Percentiles rank a stretch among this genome's conserved stretches.
Conservation (phyloP, 1,139 yeast species). For the Hansenula sp. region DNA sequence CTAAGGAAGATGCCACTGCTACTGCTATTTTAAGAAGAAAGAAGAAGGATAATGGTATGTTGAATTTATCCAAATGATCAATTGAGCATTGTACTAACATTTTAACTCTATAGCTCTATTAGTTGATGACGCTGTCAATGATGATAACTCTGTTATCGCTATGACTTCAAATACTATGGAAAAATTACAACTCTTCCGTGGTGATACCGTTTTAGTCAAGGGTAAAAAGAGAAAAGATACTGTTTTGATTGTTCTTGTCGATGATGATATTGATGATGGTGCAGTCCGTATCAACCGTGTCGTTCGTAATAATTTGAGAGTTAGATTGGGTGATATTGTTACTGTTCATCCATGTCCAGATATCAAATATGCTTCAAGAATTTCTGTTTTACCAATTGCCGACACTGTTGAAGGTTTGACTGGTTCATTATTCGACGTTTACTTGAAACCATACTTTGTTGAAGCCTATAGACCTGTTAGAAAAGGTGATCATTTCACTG, state of each 20-base stretch:
- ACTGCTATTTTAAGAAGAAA: slow-evolving; percentile 96
- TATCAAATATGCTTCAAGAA: slow-evolving; percentile 89
- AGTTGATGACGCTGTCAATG: slow-evolving; percentile 96
- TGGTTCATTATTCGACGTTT: slow-evolving; percentile 95
- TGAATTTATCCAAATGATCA: neutral
- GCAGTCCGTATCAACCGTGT: slow-evolving; percentile 92
- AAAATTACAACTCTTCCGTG: slow-evolving; percentile 88
- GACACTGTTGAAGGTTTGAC: slow-evolving; percentile 98
- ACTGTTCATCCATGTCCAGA: slow-evolving; percentile 96
- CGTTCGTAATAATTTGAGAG: slow-evolving; percentile 91
- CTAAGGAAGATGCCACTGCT: slow-evolving; percentile 81
- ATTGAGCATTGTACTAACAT: slow-evolving; percentile 21
- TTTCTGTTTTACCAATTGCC: slow-evolving; percentile 94
- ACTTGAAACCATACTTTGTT: slow-evolving; percentile 94
- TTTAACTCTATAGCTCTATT: slow-evolving; percentile 43
- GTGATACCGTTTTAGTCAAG: slow-evolving; percentile 94
- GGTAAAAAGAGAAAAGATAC: slow-evolving; percentile 99
- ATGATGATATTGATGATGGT: slow-evolving; percentile 96
- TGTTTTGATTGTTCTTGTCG: slow-evolving; percentile 92
- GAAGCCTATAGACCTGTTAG: slow-evolving; percentile 99
- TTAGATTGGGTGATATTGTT: slow-evolving; percentile 88
- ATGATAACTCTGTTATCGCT: slow-evolving; percentile 94
- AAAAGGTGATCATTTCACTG: slow-evolving; percentile 94
- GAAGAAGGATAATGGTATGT: slow-evolving; percentile 81
- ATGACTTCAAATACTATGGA: slow-evolving; percentile 97